A percentile compares a stretch with the other conserved stretches of the same genome.
phyloP scores from a whole-genome alignment of 192 early-diverging fungal species.

The Chytriomyces confervae region DNA sequence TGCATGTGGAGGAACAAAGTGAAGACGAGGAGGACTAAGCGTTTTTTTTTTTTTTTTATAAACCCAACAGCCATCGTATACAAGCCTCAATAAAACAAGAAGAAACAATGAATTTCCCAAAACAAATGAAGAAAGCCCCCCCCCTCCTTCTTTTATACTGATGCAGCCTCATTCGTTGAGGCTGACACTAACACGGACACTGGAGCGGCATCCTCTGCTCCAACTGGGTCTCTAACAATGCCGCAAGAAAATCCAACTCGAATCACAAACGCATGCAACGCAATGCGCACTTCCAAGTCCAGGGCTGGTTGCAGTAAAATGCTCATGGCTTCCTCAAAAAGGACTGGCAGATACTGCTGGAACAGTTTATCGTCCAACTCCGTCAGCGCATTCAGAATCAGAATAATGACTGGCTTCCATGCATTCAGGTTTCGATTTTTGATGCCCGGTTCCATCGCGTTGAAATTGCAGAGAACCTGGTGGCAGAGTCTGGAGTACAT shows the following conservation, averaged over 20 bases:
- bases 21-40: slow-evolving; percentile 3
- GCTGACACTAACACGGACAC: too few relatives aligned
- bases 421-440: slow-evolving; percentile 62
- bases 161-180: too few relatives aligned
- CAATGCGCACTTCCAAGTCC: slow-evolving; percentile 52
- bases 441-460: slow-evolving; percentile 56
- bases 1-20: slow-evolving; percentile 23
- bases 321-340: slow-evolving; percentile 55
- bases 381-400: slow-evolving; percentile 46
- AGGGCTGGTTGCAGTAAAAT: slow-evolving; percentile 52
- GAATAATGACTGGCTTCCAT: slow-evolving; percentile 66
- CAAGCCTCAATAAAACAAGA: background rate
- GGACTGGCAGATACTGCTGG: slow-evolving; percentile 47
- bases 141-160: background rate
- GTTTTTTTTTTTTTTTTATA: too few relatives aligned
- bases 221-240: slow-evolving; percentile 64
- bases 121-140: background rate
- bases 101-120: background rate
- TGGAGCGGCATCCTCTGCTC: background rate
- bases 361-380: slow-evolving; percentile 62
- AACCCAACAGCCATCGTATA: too few relatives aligned
- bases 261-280: slow-evolving; percentile 55
- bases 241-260: slow-evolving; percentile 51
- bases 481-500: slow-evolving; percentile 51
- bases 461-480: slow-evolving; percentile 59